A percentile compares a stretch with the other conserved stretches of the same genome.
phyloP scores from a whole-genome alignment of 2,329 filamentous ascomycete species.

The Pseudogymnoascus sp. region DNA sequence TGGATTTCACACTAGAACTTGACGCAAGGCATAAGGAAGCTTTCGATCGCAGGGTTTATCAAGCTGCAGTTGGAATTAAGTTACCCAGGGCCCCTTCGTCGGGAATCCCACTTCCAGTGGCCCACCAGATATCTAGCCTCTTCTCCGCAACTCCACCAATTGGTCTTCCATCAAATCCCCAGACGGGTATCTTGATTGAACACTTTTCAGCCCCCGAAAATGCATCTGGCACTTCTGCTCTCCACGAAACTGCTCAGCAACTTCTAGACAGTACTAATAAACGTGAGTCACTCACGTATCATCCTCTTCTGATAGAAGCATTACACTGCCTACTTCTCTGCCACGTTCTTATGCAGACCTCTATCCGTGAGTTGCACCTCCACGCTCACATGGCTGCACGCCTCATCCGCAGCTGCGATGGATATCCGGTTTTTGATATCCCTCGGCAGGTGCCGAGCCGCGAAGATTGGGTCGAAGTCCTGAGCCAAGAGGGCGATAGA shows the following conservation, averaged over 20 bases:
- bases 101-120: constrained; percentile 38
- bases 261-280: constrained; percentile 35
- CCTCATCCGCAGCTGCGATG: constrained; percentile 63
- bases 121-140: constrained; percentile 51
- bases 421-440: constrained; percentile 71
- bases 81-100: constrained; percentile 32
- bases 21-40: constrained; percentile 33
- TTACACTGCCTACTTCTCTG: constrained; percentile 70
- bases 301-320: constrained; percentile 70
- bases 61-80: constrained; percentile 41
- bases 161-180: constrained; percentile 59
- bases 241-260: constrained; percentile 26
- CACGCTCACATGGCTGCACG: constrained; percentile 77
- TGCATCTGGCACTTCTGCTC: constrained; percentile 25
- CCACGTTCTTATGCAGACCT: constrained; percentile 72
- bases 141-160: constrained; percentile 60
- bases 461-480: constrained; percentile 70
- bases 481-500: constrained; percentile 61
- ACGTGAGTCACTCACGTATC: constrained; percentile 65
- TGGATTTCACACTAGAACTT: constrained; percentile 63
- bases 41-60: constrained; percentile 48
- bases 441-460: constrained; percentile 58
- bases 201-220: constrained; percentile 19
- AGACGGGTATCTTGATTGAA: constrained; percentile 24
- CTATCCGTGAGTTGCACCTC: constrained; percentile 64